Percentiles rank a stretch among this genome's conserved stretches.
Evolutionary conservation across 2,329 filamentous ascomycete genomes (phyloP).

Genomic region (Akanthomyces muscarius): DNA sequence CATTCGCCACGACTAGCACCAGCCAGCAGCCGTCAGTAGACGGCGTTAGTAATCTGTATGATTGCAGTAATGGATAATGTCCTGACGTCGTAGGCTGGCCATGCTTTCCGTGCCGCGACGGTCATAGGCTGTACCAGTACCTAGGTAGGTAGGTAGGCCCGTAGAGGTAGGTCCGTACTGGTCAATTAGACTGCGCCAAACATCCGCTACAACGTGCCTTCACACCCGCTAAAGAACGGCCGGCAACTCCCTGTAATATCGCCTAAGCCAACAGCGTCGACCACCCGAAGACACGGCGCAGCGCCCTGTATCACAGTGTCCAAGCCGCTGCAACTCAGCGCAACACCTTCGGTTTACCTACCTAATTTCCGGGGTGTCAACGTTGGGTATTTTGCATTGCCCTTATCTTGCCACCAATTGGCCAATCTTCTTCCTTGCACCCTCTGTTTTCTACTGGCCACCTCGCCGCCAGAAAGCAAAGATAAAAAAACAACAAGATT

Average conservation of each 20-base stretch:
- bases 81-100: not conserved
- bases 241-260: not conserved
- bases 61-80: not conserved
- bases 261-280: not conserved
- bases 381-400: not conserved
- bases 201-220: not conserved
- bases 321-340: not conserved
- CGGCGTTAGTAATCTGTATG: not conserved
- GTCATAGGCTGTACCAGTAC: not conserved
- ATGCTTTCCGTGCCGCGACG: not conserved
- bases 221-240: not conserved
- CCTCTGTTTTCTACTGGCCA: not conserved
- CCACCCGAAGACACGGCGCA: not conserved
- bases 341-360: too few species aligned
- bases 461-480: not conserved
- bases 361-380: too few species aligned
- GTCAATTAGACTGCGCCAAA: not conserved
- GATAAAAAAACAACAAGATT: not conserved
- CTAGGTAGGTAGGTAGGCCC: too few species aligned
- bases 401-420: not conserved
- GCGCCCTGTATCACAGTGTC: not conserved
- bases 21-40: not conserved
- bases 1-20: not conserved
- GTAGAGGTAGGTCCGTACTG: too few species aligned
- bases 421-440: not conserved